A percentile compares a stretch with the other conserved stretches of the same genome.
Evolutionary conservation across 2,329 filamentous ascomycete genomes (phyloP).

Genomic region (Kalaharituber pfeilii): DNA sequence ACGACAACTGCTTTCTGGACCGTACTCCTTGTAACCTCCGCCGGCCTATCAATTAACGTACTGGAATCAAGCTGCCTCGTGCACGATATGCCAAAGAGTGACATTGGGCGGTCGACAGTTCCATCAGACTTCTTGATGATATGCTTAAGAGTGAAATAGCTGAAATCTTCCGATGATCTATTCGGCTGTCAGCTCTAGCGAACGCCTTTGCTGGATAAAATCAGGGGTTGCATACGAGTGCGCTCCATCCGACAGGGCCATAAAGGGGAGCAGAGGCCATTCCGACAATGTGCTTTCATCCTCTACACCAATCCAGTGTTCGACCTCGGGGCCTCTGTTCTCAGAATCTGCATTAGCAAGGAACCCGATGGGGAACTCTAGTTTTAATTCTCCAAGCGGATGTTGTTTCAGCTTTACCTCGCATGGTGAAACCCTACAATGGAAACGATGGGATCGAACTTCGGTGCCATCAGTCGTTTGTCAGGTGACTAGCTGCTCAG

Average conservation of each 20-base stretch:
- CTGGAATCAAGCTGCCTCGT: conserved; percentile 76
- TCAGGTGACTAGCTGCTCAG: neutral
- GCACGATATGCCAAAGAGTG: conserved; percentile 89
- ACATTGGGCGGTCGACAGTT: conserved; percentile 39
- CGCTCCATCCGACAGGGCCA: conserved; percentile 89
- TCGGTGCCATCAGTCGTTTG: neutral
- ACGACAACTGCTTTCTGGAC: conserved; percentile 97
- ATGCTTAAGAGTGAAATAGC: conserved; percentile 68
- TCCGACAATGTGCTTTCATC: conserved; percentile 63
- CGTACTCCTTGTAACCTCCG: conserved; percentile 89
- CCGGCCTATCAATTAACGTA: conserved; percentile 56
- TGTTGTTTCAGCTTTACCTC: conserved; percentile 28
- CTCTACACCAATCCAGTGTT: conserved; percentile 65
- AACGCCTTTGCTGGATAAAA: conserved; percentile 3
- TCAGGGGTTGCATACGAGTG: conserved; percentile 52
- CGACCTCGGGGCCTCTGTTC: conserved; percentile 68
- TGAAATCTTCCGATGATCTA: conserved; percentile 86
- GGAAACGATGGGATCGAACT: conserved; percentile 53
- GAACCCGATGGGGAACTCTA: conserved; percentile 1
- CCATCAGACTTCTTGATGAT: conserved; percentile 31
- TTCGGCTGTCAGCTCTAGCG: neutral
- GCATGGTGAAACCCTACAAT: conserved; percentile 77
- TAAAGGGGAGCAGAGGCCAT: conserved; percentile 84
- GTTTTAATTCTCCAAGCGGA: neutral
- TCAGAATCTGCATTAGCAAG: conserved; percentile 4